phyloP scores from a whole-genome alignment of 2,329 filamentous ascomycete species.

The Pseudopyricularia javanii region DNA sequence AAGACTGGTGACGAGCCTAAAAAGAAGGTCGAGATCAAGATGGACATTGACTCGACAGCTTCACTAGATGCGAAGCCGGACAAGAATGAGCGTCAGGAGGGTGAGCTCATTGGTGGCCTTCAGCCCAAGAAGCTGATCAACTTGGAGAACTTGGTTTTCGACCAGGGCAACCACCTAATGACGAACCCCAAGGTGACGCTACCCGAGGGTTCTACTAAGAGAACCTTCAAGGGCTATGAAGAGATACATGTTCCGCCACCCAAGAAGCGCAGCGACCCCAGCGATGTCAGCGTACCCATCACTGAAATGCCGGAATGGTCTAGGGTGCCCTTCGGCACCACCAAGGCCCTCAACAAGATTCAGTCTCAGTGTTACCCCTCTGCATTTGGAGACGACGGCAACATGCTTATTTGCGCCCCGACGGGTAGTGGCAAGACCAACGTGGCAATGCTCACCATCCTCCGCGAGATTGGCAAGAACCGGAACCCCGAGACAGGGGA shows the following conservation, averaged over 20 bases:
- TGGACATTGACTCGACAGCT: slow-evolving; percentile 74
- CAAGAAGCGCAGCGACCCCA: slow-evolving; percentile 71
- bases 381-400: slow-evolving; percentile 87
- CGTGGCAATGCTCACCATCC: slow-evolving; percentile 91
- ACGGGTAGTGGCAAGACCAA: slow-evolving; percentile 98
- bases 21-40: slow-evolving; percentile 79
- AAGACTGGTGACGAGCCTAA: slow-evolving; percentile 49
- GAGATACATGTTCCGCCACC: slow-evolving; percentile 95
- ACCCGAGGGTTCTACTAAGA: slow-evolving; percentile 88
- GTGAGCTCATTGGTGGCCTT: slow-evolving; percentile 65
- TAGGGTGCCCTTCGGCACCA: slow-evolving; percentile 68
- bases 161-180: slow-evolving; percentile 98
- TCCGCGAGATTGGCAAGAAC: slow-evolving; percentile 94
- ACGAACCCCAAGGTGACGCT: slow-evolving; percentile 95
- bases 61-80: slow-evolving; percentile 42
- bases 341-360: slow-evolving; percentile 84
- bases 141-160: slow-evolving; percentile 89
- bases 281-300: slow-evolving; percentile 71
- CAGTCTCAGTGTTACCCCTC: slow-evolving; percentile 88
- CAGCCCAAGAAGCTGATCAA: slow-evolving; percentile 84
- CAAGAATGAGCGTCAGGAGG: slow-evolving; percentile 54
- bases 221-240: slow-evolving; percentile 95
- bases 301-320: slow-evolving; percentile 90
- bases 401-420: slow-evolving; percentile 94
- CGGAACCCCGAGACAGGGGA: slow-evolving; percentile 81